Evolutionary conservation across 2,329 filamentous ascomycete species (phyloP).

Genomic region (Pseudonectria foliicola): DNA sequence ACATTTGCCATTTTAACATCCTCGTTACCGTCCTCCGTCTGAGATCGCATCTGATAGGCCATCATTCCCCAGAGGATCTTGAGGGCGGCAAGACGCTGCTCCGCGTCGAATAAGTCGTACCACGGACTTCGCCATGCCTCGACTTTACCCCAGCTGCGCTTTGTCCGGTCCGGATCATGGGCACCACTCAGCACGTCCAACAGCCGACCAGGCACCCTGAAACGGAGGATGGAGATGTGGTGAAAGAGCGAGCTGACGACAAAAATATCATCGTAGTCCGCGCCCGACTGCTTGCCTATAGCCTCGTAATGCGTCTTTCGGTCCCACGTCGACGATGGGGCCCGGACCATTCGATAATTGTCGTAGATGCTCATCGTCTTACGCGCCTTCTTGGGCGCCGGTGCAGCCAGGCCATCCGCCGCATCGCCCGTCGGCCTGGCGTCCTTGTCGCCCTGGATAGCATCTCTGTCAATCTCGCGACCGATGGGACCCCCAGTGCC

Average conservation of each 20-base stretch:
- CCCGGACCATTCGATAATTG: constrained; percentile 55
- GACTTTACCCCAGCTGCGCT: constrained; percentile 43
- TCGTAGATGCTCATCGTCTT: constrained; percentile 55
- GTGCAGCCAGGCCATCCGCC: constrained; percentile 16
- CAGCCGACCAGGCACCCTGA: constrained; percentile 49
- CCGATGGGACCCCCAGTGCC: constrained; percentile 57
- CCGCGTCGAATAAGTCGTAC: constrained; percentile 51
- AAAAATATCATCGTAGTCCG: constrained; percentile 53
- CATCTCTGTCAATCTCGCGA: constrained; percentile 47
- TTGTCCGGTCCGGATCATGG: constrained; percentile 24
- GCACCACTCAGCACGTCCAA: constrained; percentile 47
- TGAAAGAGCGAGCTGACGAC: constrained; percentile 56
- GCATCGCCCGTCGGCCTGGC: constrained; percentile 19
- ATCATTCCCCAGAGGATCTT: constrained; percentile 52
- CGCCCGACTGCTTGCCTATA: constrained; percentile 43
- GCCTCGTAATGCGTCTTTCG: constrained; percentile 50
- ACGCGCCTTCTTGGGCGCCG: constrained; percentile 40
- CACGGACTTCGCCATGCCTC: constrained; percentile 52
- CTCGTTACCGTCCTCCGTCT: constrained; percentile 10
- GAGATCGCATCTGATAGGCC: constrained; percentile 51
- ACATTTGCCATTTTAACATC: constrained; percentile 24
- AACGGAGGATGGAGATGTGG: constrained; percentile 50
- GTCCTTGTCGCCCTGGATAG: constrained; percentile 40
- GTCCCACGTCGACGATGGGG: constrained; percentile 53
- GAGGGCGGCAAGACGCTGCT: constrained; percentile 52